Evolutionary conservation across 345 rosid species (phyloP), one percentile per base, ranked within the genome.

Genomic region (Gossypium thurberi): DNA sequence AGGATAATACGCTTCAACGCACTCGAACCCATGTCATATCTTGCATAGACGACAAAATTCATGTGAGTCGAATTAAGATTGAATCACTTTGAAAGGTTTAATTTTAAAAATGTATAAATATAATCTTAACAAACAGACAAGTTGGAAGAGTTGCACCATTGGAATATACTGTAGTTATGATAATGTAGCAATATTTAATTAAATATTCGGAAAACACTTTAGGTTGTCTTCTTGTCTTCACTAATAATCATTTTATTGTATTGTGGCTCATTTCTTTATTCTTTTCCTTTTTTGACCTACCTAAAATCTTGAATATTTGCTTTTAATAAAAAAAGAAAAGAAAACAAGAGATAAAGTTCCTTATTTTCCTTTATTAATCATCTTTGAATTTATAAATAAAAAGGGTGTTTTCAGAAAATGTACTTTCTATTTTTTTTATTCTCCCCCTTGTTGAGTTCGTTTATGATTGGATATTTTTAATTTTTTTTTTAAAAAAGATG

Each of bases 21-120:
- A 28, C 5, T 28, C 3, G 5, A 3, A 28, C 0, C 0, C 1
- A 28, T 28, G 0, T 28, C 3, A 0, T 28, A 0, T 28, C 0
- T 0, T 4, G 1, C 4, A 4, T 28, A 3, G 0, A 3, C 0
- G 0, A 4, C 5, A 28, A 33, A 4, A 33, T 33, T 28, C 1
- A 3, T 4, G 37, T 28, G 4, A 28, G 4, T 28, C 0, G 5
- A 28, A 28, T 28, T 28, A 28, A 28, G 33, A 28, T 28, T 28
- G 0, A 28, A 28, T 28, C 4, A 28, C 4, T 28, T 26, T 26
- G 0, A 3, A 26, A 3, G 5, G 37, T 28, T 28, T 28, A 28
- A 28, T 3, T 28, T 0, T 28, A 33, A 4, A 0, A 33, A 33
- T 33, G 37, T 33, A 33, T 33, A 4, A 33, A 33, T 28, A 3